phyloP scores from a whole-genome alignment of 495 filamentous ascomycete genomes.

The Friedmanniomyces endolithicus region DNA sequence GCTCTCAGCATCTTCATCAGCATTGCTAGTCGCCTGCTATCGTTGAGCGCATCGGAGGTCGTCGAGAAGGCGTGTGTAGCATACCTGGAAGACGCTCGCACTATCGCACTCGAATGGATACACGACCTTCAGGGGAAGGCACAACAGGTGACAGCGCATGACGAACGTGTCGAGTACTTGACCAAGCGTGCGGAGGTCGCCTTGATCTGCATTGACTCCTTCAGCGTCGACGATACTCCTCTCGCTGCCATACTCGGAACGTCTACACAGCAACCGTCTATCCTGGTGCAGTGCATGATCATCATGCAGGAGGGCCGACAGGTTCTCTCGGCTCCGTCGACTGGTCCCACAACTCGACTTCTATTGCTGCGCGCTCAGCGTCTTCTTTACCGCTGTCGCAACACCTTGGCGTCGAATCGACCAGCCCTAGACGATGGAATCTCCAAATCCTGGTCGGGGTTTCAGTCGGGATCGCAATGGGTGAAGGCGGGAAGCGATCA shows the following conservation, averaged over 20 bases:
- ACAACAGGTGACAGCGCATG: not conserved
- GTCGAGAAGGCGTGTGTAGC: not conserved
- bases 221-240: conserved; percentile 15
- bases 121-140: conserved; percentile 6
- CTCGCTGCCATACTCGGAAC: conserved; percentile 4
- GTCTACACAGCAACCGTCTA: not conserved
- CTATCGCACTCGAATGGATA: conserved; percentile 9
- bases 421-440: conserved; percentile 11
- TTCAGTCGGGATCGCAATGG: conserved; percentile 11
- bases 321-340: not conserved
- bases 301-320: conserved; percentile 12
- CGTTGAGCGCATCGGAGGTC: not conserved
- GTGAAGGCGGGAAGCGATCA: conserved; percentile 12
- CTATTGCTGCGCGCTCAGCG: not conserved
- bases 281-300: conserved; percentile 19
- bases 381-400: not conserved
- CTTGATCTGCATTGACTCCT: conserved; percentile 14
- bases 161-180: conserved; percentile 7
- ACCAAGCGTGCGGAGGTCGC: conserved; percentile 18
- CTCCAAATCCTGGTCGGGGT: conserved; percentile 11
- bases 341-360: not conserved
- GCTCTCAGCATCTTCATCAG: conserved; percentile 11
- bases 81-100: conserved; percentile 8
- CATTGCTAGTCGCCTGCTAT: conserved; percentile 10
- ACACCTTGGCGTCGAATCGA: not conserved